These are phyloP conservation scores for Amylostereum areolatum DNA, from an alignment of 1,284 basidiomycete species.

Conservation along the genomic window DNA sequence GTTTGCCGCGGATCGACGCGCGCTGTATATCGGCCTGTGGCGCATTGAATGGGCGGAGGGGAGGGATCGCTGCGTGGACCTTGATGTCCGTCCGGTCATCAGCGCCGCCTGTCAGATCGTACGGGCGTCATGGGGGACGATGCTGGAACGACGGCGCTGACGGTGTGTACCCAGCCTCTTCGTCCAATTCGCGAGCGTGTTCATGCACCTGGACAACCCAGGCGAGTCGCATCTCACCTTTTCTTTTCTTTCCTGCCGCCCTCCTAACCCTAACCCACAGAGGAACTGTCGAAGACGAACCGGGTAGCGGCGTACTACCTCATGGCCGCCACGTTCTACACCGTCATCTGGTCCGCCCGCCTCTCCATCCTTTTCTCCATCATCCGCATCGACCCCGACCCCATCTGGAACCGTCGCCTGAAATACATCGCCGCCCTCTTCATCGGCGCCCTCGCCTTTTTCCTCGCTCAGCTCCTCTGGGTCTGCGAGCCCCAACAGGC, in stretches of 20 bases:
- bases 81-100: too few species aligned
- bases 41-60: too few species aligned
- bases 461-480: slow-evolving; percentile 34
- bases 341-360: slow-evolving; percentile 39
- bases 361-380: slow-evolving; percentile 42
- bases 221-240: slow-evolving; percentile 7
- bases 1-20: too few species aligned
- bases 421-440: slow-evolving; percentile 25
- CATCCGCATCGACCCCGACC: slow-evolving; percentile 36
- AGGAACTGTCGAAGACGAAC: slow-evolving; percentile 17
- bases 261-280: neutral
- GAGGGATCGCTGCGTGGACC: too few species aligned
- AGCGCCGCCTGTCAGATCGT: too few species aligned
- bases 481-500: slow-evolving; percentile 26
- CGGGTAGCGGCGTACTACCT: slow-evolving; percentile 36
- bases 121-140: too few species aligned
- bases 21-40: too few species aligned
- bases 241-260: neutral
- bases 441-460: slow-evolving; percentile 22
- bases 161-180: slow-evolving; percentile 12
- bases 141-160: too few species aligned
- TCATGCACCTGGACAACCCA: slow-evolving; percentile 26
- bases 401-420: slow-evolving; percentile 18
- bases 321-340: slow-evolving; percentile 36
- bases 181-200: slow-evolving; percentile 24